phyloP scores from a whole-genome alignment of 2,329 filamentous ascomycete genomes.

The Fusarium palustre region DNA sequence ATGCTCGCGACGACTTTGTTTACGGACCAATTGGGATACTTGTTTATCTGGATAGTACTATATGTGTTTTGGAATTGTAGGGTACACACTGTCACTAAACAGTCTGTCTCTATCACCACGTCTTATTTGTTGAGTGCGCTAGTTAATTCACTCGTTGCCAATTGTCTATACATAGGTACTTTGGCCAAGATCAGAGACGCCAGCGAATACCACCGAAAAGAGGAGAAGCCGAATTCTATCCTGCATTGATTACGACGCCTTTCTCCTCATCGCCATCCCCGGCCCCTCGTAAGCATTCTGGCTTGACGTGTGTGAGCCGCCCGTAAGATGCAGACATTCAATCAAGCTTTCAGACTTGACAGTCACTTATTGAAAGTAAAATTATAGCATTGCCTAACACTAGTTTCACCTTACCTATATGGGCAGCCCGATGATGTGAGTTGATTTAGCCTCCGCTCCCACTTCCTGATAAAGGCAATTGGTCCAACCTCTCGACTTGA shows the following conservation, averaged over 20 bases:
- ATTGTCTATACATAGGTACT: conserved; percentile 1
- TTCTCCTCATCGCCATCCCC: conserved; percentile 3
- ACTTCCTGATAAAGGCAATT: conserved; percentile 10
- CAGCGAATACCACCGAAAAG: conserved; percentile 17
- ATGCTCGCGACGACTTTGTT: conserved; percentile 9
- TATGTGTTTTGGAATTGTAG: neutral
- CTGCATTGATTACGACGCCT: conserved; percentile 20
- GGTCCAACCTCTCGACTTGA: conserved; percentile 22
- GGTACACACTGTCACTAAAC: neutral
- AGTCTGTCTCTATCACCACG: conserved; percentile 22
- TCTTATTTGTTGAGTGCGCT: conserved; percentile 27
- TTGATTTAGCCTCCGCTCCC: conserved; percentile 3
- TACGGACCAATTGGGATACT: neutral
- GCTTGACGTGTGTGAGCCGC: conserved; percentile 6
- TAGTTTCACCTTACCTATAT: conserved; percentile 7
- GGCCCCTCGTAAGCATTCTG: conserved; percentile 12
- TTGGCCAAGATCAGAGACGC: conserved; percentile 13
- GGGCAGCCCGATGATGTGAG: conserved; percentile 1
- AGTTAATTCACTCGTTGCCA: conserved; percentile 5
- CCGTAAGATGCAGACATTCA: conserved; percentile 1
- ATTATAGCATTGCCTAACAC: conserved; percentile 1
- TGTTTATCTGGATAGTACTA: conserved; percentile 5
- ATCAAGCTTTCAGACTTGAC: conserved; percentile 6
- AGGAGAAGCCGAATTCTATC: conserved; percentile 18
- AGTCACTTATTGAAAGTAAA: conserved; percentile 22